Base-by-base conservation (phyloP, 2,329 filamentous ascomycete genomes). In the Periconia digitata region DNA sequence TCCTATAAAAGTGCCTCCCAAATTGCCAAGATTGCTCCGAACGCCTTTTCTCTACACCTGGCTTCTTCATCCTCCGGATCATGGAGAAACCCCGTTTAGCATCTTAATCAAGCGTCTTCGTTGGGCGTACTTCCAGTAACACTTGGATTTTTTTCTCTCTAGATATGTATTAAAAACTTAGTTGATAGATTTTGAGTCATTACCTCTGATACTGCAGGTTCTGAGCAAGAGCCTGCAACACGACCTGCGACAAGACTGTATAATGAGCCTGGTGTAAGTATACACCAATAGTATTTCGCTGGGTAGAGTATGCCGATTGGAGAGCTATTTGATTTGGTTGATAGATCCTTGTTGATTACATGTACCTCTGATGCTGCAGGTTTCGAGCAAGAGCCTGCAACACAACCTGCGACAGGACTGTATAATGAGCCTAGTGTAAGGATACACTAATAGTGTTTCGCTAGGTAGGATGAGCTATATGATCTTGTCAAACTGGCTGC, bases 291-390 rank as follows among this genome's bases (percentile, higher is more conserved):
- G 40, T 44, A 32, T 39, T 32, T 48, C 20, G 58, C 62, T 21
- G 43, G 74, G 41, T 73, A 72, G 29, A 74, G 75, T 0, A 69
- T 74, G 62, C 66, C 68, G 2, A 73, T 78, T 40, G 75, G 74
- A 1, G 75, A 77, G 50, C 55, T 76, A 38, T 76, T 73, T 71
- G 72, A 75, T 59, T 50, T 77, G 15, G n/a, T n/a, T n/a, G n/a
- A n/a, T n/a, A n/a, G n/a, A n/a, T n/a, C n/a, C n/a, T n/a, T n/a
- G n/a, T 36, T 37, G 8, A 42, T 47, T 18, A 24, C 44, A n/a
- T n/a, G n/a, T n/a, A n/a, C n/a, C 20, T 47, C 44, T 8, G 44
- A 47, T 42, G 44, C 44, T 12, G 37, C 44, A 29, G 44, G 37
- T 3, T 47, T 47, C 18, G 44, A 47, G 38, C 36, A 37, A 2